A percentile compares a stretch with the other conserved stretches of the same genome.
Conservation (phyloP, 768 basidiomycete genomes). For the Pulveroboletus frians region DNA sequence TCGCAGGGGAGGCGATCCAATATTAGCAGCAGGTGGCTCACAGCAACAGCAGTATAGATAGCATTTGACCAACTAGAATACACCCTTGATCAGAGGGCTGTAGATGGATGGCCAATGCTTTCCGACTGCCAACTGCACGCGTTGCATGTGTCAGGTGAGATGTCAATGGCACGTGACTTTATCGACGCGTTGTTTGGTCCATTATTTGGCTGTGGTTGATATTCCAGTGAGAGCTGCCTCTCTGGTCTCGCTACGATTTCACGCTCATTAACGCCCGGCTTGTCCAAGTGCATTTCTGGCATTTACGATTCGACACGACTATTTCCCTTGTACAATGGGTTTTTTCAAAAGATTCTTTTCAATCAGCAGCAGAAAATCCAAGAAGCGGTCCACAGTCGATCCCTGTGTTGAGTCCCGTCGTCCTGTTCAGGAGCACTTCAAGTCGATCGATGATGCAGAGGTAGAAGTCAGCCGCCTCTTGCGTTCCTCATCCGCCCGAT, state of each 20-base stretch:
- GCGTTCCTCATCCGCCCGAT: slow-evolving; percentile 69
- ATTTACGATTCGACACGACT: slow-evolving; percentile 27
- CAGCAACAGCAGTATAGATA: too few relatives aligned
- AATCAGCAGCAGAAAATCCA: slow-evolving; percentile 58
- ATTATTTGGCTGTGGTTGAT: slow-evolving; percentile 42
- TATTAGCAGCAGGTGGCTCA: too few relatives aligned
- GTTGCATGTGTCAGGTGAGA: neutral
- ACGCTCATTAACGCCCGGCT: slow-evolving; percentile 27
- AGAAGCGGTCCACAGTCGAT: slow-evolving; percentile 34
- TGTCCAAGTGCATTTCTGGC: slow-evolving; percentile 15
- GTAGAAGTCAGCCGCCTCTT: slow-evolving; percentile 47
- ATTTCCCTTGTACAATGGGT: slow-evolving; percentile 42
- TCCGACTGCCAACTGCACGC: too few relatives aligned
- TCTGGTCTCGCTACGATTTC: slow-evolving; percentile 12
- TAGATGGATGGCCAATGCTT: too few relatives aligned
- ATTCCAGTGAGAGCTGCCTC: slow-evolving; percentile 1
- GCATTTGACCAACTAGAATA: too few relatives aligned
- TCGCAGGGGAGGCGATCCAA: too few relatives aligned
- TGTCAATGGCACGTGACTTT: slow-evolving; percentile 15
- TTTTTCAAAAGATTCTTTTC: slow-evolving; percentile 70
- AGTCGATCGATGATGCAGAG: slow-evolving; percentile 41
- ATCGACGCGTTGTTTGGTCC: slow-evolving; percentile 29
- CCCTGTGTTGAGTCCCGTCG: slow-evolving; percentile 26
- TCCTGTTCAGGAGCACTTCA: slow-evolving; percentile 17
- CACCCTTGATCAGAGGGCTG: too few relatives aligned